Percentiles rank a stretch among this genome's conserved stretches.
These are phyloP conservation scores for Tolypocladium pustulatum DNA, from an alignment of 2,329 filamentous ascomycete genomes.

Conservation along the genomic window DNA sequence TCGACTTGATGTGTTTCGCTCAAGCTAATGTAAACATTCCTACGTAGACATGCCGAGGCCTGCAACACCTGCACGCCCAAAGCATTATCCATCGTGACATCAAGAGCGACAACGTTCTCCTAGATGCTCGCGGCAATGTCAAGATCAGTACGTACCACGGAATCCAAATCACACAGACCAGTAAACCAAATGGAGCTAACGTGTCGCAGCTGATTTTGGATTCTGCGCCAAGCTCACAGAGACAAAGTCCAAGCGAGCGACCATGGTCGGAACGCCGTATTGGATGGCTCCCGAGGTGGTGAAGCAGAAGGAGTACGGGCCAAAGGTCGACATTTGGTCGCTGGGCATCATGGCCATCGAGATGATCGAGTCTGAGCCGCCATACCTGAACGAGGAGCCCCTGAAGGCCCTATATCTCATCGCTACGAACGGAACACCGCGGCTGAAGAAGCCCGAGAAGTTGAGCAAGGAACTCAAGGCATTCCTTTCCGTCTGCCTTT, in stretches of 20 bases:
- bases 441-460: slow-evolving; percentile 96
- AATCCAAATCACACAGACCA: background rate
- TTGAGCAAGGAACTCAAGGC: slow-evolving; percentile 96
- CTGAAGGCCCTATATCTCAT: slow-evolving; percentile 96
- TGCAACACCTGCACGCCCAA: slow-evolving; percentile 89
- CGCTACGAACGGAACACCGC: slow-evolving; percentile 92
- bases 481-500: slow-evolving; percentile 91
- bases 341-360: slow-evolving; percentile 99
- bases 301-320: slow-evolving; percentile 97
- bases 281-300: slow-evolving; percentile 99
- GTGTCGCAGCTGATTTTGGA: slow-evolving; percentile 77
- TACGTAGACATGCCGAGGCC: slow-evolving; percentile 79
- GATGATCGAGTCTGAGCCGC: slow-evolving; percentile 98
- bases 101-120: slow-evolving; percentile 96
- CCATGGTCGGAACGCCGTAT: slow-evolving; percentile 98
- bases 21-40: slow-evolving; percentile 11
- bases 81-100: slow-evolving; percentile 99
- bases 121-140: slow-evolving; percentile 89
- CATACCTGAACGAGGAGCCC: slow-evolving; percentile 95
- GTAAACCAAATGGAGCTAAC: slow-evolving; percentile 17
- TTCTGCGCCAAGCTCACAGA: slow-evolving; percentile 99
- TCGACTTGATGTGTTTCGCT: background rate
- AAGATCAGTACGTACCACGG: slow-evolving; percentile 74
- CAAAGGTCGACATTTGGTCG: slow-evolving; percentile 98
- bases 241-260: slow-evolving; percentile 91